Conservation (phyloP, 2,329 filamentous ascomycete genomes). For the Phyllosticta paracitricarpa region DNA sequence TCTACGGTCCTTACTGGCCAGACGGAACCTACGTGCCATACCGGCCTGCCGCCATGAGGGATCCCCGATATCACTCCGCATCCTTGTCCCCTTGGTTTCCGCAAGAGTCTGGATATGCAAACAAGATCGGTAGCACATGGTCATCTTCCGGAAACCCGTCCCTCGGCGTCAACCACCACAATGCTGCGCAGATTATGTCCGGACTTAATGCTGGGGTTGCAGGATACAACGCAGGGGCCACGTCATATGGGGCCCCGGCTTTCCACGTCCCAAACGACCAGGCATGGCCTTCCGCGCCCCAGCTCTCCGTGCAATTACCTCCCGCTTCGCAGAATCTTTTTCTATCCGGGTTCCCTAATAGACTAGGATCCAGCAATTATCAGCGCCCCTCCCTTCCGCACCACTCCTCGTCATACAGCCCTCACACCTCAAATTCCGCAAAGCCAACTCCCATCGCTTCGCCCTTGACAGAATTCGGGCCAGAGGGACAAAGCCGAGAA, state of each 20-base stretch:
- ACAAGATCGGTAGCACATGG: conserved; percentile 10
- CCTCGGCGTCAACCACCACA: neutral
- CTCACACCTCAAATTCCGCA: neutral
- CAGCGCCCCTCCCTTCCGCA: conserved; percentile 2
- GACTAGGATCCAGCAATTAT: neutral
- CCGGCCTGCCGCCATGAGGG: conserved; percentile 29
- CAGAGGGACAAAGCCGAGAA: conserved; percentile 34
- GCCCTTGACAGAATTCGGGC: conserved; percentile 27
- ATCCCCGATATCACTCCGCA: conserved; percentile 27
- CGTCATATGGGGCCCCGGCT: neutral
- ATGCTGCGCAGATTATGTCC: neutral
- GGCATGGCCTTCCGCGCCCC: conserved; percentile 4
- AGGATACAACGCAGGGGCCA: conserved; percentile 1
- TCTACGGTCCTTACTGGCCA: conserved; percentile 32
- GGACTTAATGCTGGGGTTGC: neutral
- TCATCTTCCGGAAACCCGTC: conserved; percentile 18
- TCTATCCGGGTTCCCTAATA: neutral
- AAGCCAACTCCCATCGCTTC: conserved; percentile 1
- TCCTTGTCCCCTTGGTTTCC: conserved; percentile 22
- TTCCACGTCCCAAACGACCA: conserved; percentile 2
- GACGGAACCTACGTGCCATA: conserved; percentile 32
- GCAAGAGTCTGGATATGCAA: conserved; percentile 20
- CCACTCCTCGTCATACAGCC: conserved; percentile 1
- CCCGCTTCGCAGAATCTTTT: neutral
- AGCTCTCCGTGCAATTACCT: conserved; percentile 3